Conservation (phyloP, 2,329 filamentous ascomycete genomes). For the Dothistroma pini region DNA sequence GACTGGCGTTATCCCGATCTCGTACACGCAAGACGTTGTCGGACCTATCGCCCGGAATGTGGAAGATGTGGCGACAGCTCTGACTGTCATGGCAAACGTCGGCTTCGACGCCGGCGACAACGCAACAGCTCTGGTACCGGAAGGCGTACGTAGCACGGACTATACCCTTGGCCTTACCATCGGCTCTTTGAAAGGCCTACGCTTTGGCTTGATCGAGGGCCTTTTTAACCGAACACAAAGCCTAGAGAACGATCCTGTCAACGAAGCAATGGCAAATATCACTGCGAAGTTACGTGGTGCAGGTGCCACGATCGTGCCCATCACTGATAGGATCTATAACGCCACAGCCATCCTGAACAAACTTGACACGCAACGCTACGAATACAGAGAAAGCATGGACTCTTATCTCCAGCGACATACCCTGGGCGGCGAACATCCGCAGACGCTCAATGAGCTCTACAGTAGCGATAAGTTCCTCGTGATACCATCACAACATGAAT, state of each 20-base stretch:
- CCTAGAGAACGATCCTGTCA: constrained; percentile 56
- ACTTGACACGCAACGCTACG: constrained; percentile 59
- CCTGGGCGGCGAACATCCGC: constrained; percentile 43
- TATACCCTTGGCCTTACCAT: constrained; percentile 44
- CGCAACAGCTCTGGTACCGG: constrained; percentile 48
- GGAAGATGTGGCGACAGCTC: constrained; percentile 31
- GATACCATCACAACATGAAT: constrained; percentile 56
- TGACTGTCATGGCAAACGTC: constrained; percentile 43
- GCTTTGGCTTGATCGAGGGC: constrained; percentile 52
- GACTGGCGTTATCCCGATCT: constrained; percentile 32
- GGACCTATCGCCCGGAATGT: constrained; percentile 33
- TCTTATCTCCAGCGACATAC: constrained; percentile 50
- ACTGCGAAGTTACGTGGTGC: constrained; percentile 45
- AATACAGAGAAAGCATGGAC: constrained; percentile 56
- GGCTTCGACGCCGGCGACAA: constrained; percentile 54
- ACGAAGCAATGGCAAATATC: constrained; percentile 49
- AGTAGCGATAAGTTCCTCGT: constrained; percentile 54
- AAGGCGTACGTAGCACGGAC: constrained; percentile 41
- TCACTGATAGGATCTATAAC: constrained; percentile 51
- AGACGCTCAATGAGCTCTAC: constrained; percentile 50
- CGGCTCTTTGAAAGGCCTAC: constrained; percentile 38
- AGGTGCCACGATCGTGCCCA: constrained; percentile 51
- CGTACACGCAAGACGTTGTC: constrained; percentile 33
- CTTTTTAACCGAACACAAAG: constrained; percentile 55
- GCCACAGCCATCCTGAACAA: constrained; percentile 43